Conservation (phyloP, 257 asterid genomes). For the Plantago ovata region DNA sequence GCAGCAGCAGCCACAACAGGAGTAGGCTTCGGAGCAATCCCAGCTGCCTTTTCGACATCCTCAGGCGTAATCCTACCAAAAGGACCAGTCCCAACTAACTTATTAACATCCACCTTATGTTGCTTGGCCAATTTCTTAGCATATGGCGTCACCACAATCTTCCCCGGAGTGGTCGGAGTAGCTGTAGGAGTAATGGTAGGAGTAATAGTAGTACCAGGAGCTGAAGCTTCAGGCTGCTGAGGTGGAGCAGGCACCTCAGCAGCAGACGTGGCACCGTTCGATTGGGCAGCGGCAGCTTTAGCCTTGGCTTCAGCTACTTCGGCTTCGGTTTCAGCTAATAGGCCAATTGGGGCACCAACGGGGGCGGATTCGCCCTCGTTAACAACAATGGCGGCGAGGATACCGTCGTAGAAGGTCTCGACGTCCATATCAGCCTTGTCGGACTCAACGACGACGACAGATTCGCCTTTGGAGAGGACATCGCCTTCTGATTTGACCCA, state of each 20-base stretch:
- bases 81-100: constrained; percentile 75
- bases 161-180: constrained; percentile 40
- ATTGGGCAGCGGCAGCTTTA: constrained; percentile 35
- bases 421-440: constrained; percentile 90
- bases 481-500: constrained; percentile 91
- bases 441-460: constrained; percentile 84
- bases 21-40: constrained; percentile 40
- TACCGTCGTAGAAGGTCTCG: constrained; percentile 71
- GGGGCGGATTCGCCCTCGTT: constrained; percentile 68
- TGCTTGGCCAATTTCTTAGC: constrained; percentile 92
- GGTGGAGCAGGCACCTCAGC: constrained; percentile 13
- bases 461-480: constrained; percentile 63
- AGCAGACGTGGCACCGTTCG: constrained; percentile 16
- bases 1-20: constrained; percentile 26
- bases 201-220: constrained; percentile 32
- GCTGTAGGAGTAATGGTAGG: constrained; percentile 24
- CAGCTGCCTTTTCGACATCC: constrained; percentile 92
- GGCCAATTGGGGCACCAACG: constrained; percentile 67
- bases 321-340: constrained; percentile 61
- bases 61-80: constrained; percentile 81
- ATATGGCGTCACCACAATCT: constrained; percentile 63
- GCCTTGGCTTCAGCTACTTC: constrained; percentile 66
- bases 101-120: constrained; percentile 60
- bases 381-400: constrained; percentile 69
- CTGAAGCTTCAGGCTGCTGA: not conserved